Conservation (phyloP, 495 filamentous ascomycete genomes). For the Peziza echinospora region DNA sequence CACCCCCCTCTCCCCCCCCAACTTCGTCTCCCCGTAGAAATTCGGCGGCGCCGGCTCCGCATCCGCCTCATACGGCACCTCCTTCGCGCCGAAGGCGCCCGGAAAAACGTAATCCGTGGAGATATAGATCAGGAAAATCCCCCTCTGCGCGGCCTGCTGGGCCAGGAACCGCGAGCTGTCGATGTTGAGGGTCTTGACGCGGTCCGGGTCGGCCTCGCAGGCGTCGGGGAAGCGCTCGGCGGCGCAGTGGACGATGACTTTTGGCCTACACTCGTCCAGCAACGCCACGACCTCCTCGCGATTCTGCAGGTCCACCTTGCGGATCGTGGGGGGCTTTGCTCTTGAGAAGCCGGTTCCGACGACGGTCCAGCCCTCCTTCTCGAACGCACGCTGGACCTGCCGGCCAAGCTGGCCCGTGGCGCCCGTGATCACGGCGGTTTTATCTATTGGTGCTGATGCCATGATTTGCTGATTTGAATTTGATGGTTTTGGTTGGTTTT, state of each 20-base stretch:
- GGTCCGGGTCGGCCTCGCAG: conserved; percentile 56
- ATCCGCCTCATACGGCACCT: conserved; percentile 60
- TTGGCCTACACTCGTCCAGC: conserved; percentile 46
- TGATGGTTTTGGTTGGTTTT: too few relatives aligned
- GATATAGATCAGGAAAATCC: conserved; percentile 69
- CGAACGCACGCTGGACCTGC: conserved; percentile 55
- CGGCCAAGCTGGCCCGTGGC: conserved; percentile 69
- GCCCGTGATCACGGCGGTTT: conserved; percentile 58
- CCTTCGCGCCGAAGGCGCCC: conserved; percentile 45
- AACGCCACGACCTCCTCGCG: conserved; percentile 35
- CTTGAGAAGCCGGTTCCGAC: conserved; percentile 62
- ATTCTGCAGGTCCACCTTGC: conserved; percentile 56
- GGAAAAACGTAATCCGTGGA: conserved; percentile 91
- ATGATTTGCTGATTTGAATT: too few relatives aligned
- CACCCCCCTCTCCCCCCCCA: conserved; percentile 59
- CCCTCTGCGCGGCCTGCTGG: conserved; percentile 34
- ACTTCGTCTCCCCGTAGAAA: conserved; percentile 72
- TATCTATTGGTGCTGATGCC: conserved; percentile 9
- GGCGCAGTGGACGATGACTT: conserved; percentile 72
- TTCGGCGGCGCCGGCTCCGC: conserved; percentile 50
- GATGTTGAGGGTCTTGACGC: conserved; percentile 55
- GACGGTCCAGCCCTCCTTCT: conserved; percentile 44
- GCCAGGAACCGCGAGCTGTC: conserved; percentile 44
- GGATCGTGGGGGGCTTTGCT: conserved; percentile 44
- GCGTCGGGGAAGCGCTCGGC: conserved; percentile 82